phyloP scores from a whole-genome alignment of 2,329 filamentous ascomycete genomes.

The Beauveria medogensis region DNA sequence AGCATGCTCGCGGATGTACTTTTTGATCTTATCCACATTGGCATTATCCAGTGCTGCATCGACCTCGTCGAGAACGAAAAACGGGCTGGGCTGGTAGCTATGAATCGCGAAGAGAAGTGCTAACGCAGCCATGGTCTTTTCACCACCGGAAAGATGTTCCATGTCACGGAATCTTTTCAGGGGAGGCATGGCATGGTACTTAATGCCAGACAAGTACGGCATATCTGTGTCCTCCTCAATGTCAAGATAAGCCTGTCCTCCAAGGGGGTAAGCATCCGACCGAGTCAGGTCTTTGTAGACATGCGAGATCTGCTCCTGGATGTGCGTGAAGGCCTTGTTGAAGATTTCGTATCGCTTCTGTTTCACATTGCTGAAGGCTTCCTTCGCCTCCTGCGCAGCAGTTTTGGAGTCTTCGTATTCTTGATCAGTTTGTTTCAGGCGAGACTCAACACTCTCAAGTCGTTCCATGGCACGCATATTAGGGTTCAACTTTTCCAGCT shows the following conservation, averaged over 20 bases:
- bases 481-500: conserved; percentile 89
- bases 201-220: conserved; percentile 90
- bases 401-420: conserved; percentile 82
- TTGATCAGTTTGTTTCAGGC: conserved; percentile 75
- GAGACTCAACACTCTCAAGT: conserved; percentile 73
- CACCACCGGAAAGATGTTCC: conserved; percentile 94
- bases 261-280: conserved; percentile 84
- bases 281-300: conserved; percentile 95
- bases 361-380: conserved; percentile 78
- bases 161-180: conserved; percentile 98
- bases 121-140: conserved; percentile 97
- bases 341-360: conserved; percentile 81
- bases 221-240: conserved; percentile 92
- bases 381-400: conserved; percentile 64
- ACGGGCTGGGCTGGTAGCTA: conserved; percentile 88
- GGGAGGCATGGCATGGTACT: conserved; percentile 98
- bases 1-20: conserved; percentile 90
- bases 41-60: conserved; percentile 97
- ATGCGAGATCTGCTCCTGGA: conserved; percentile 84
- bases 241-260: conserved; percentile 80
- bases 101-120: conserved; percentile 97
- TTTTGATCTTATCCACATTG: conserved; percentile 92
- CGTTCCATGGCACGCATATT: conserved; percentile 95
- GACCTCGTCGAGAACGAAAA: conserved; percentile 97
- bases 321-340: conserved; percentile 90